Evolutionary conservation across 805 yeast genomes (phyloP), one percentile per base, ranked within the genome.

Genomic region (Kurtzmaniella cleridarum): DNA sequence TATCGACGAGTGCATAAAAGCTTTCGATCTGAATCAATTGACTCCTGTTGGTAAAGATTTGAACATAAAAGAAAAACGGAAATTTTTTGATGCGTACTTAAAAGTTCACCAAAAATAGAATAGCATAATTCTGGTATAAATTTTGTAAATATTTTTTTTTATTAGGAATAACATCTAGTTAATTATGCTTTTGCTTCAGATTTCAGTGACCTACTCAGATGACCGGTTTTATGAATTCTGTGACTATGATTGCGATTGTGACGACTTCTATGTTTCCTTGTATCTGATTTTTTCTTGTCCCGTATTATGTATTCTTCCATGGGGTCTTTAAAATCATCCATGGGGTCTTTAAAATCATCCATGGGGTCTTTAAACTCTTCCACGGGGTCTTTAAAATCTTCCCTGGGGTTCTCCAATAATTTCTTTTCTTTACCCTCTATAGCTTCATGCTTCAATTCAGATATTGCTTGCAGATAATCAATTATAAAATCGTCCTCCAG

Each of bases 401-500:
- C 63, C 7, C 10, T 26, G 36, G 36, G 26, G 30, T 38, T 11
- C 16, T 12, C 15, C 27, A 12, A 17, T 34, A 29, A 11, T 34
- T 30, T 32, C 28, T 27, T 35, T 35, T 12, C 41, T 39, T 34
- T 40, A 27, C 36, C 41, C 30, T 32, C 35, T 5, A 20, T 30
- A 13, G 18, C 34, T 18, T 34, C 38, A 18, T 34, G 31, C 27
- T 40, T 38, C 12, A 15, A 10, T 3, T 36, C 32, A 9, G n/a
- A 13, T 12, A 5, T 18, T 4, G 35, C 44, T 17, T 50, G 44
- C 14, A 56, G 51, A 41, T 63, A 53, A 36, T 64, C 57, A 2
- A 68, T 50, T 39, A 39, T 37, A 44, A 55, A 65, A 36, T 67
- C 72, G 35, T 73, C 76, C 38, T 73, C 77, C 13, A 49, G 55